Percentiles rank a stretch among this genome's conserved stretches.
Evolutionary conservation across 169 alveolate genomes (phyloP).

Genomic region (Plasmodium knowlesi): DNA sequence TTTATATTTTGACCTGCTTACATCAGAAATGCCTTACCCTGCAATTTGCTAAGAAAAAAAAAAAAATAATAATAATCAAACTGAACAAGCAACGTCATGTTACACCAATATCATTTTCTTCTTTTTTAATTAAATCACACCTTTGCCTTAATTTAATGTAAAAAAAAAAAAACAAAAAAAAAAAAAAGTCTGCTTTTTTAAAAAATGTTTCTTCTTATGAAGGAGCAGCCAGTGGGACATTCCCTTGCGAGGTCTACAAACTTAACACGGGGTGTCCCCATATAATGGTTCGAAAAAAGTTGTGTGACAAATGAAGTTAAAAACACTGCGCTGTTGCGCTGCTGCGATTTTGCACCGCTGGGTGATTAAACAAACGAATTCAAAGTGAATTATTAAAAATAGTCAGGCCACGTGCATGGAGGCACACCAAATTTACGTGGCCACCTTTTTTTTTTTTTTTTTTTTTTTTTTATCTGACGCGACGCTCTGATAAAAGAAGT

Average conservation of each 20-base stretch:
- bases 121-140: not conserved
- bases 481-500: conserved; percentile 60
- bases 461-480: not conserved
- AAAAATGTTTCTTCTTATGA: not conserved
- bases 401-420: not conserved
- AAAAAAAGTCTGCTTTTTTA: not conserved
- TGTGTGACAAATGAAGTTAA: not conserved
- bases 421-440: not conserved
- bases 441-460: not conserved
- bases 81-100: not conserved
- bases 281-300: not conserved
- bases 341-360: no score
- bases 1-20: not conserved
- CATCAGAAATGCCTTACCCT: not conserved
- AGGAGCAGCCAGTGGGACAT: not conserved
- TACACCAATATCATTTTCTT: not conserved
- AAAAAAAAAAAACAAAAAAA: not conserved
- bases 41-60: not conserved
- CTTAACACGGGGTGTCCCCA: not conserved
- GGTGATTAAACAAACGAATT: not conserved
- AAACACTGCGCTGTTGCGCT: not conserved
- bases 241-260: not conserved
- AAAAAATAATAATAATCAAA: not conserved
- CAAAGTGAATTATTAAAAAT: not conserved
- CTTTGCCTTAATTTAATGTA: not conserved